Base-by-base conservation (phyloP, 192 early-diverging fungal genomes). In the Coemansia sp. region DNA sequence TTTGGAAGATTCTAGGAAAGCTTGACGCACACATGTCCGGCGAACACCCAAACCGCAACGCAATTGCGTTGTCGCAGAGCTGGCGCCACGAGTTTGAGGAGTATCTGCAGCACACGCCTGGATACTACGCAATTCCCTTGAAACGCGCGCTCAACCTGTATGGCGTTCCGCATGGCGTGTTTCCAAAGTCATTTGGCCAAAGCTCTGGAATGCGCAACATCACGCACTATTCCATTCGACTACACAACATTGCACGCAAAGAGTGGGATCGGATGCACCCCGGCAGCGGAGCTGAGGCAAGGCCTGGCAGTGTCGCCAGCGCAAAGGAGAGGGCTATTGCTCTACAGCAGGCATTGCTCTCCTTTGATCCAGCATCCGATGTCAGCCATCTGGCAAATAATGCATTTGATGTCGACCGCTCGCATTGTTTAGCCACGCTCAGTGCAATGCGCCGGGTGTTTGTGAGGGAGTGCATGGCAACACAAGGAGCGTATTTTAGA, bases 1-100 rank as follows among this genome's bases (percentile, higher is more conserved):
- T 93, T n/a, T 94, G 93, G 74, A 86, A 81, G 38, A 69, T 91
- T 19, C 71, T 93, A 37, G 74, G 79, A 65, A 85, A 77, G 63
- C 73, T 85, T 9, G 76, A 86, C 13, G 68, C 67, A 9, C 71
- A 86, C 23, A 65, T 47, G 40, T 66, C 64, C 57, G 64, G 70
- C 10, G 76, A 75, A 67, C 47, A 56, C 18, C 19, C 68, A 56
- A 48, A 66, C 5, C 70, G 75, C 50, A 48, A 56, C 4, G 58
- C 61, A 1, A 65, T 64, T 3, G 77, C 72, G 0, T 85, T 81
- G 54, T 71, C 77, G n/a, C 59, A 83, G 4, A 74, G 64, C 37
- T 89, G 85, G 85, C 68, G 71, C 2, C 76, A 81, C n/a, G 87
- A 89, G 44, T 86, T 89, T 67, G 74, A 80, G 16, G 82, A 85